Base-by-base conservation (phyloP, 768 basidiomycete species). In the Porphyrellus cyaneotinctus region DNA sequence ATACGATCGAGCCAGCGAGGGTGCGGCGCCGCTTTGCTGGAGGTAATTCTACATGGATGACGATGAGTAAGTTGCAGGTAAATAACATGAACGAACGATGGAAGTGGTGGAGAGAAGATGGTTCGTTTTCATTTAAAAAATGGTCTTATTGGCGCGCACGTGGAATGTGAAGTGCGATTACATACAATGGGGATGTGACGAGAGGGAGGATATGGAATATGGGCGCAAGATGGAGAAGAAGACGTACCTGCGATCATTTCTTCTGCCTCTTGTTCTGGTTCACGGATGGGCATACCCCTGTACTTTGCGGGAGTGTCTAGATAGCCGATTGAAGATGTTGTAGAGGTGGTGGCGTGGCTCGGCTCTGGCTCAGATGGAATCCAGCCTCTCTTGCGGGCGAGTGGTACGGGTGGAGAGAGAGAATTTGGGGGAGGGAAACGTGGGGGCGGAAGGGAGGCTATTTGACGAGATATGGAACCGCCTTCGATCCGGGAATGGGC, bases 1-100 rank as follows among this genome's bases (percentile, higher is more conserved):
- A 87, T 56, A 91, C 81, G 63, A 93, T 85, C 52, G 87, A 85
- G 57, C 88, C 88, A 58, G 88, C 85, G 70, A 91, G 78, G 54
- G 85, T 85, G 62, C 86, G 82, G 54, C 88, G 87, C 64, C 85
- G 84, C 76, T 91, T 92, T 60, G 82, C 74, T 43, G 88, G 85
- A 26, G 84, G 84, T 46, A 85, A 66, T 65, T 89, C 88, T 90
- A 85, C 70, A 75, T 80, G 73, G 49, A 79, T 67, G 50, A 77
- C 62, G 52, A 80, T 64, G 54, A 80, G 68, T 57, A 80, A 67
- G 58, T 70, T 68, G 64, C 61, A 62, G 52, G 68, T 64, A 61
- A 62, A 61, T 50, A 56, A 28, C 67, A 73, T 64, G 63, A 70
- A 63, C 49, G 62, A 61, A 33, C 36, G 54, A 43, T 36, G 48